Percentiles rank a stretch among this genome's conserved stretches.
phyloP scores from a whole-genome alignment of 2,329 filamentous ascomycete species.

The Zymoseptoria pseudotritici region DNA sequence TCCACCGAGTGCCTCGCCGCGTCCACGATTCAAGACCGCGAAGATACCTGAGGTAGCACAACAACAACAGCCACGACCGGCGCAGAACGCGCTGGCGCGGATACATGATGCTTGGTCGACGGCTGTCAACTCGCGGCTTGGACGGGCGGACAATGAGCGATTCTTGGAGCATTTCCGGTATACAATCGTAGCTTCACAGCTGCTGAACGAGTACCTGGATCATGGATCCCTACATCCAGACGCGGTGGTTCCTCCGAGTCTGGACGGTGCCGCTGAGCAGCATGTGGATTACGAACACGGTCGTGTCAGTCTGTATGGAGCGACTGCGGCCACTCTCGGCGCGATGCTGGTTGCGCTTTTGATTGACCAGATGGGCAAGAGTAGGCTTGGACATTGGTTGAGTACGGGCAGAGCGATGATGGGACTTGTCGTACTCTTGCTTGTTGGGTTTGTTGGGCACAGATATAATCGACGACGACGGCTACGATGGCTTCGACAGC shows the following conservation, averaged over 20 bases:
- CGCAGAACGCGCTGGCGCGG: conserved; percentile 27
- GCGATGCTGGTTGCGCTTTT: conserved; percentile 60
- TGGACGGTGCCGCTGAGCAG: conserved; percentile 18
- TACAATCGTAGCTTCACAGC: conserved; percentile 82
- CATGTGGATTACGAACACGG: neutral
- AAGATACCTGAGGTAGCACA: conserved; percentile 4
- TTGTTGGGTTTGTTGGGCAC: conserved; percentile 55
- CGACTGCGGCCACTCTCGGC: conserved; percentile 54
- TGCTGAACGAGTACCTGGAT: conserved; percentile 61
- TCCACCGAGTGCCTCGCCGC: conserved; percentile 5
- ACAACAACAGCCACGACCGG: conserved; percentile 3
- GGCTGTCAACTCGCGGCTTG: conserved; percentile 64
- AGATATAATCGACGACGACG: conserved; percentile 71
- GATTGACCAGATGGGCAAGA: conserved; percentile 63
- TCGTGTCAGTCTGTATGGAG: conserved; percentile 48
- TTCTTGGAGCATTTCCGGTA: conserved; percentile 93
- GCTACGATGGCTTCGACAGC: conserved; percentile 68
- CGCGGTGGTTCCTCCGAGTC: conserved; percentile 5
- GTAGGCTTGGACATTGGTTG: conserved; percentile 47
- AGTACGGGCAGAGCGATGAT: conserved; percentile 32
- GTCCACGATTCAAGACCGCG: conserved; percentile 15
- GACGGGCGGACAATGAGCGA: conserved; percentile 69
- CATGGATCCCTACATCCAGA: conserved; percentile 34
- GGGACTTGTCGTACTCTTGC: conserved; percentile 44
- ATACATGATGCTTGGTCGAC: conserved; percentile 44